A percentile compares a stretch with the other conserved stretches of the same genome.
Conservation (phyloP, 1,284 basidiomycete genomes). For the Malassezia sp. region DNA sequence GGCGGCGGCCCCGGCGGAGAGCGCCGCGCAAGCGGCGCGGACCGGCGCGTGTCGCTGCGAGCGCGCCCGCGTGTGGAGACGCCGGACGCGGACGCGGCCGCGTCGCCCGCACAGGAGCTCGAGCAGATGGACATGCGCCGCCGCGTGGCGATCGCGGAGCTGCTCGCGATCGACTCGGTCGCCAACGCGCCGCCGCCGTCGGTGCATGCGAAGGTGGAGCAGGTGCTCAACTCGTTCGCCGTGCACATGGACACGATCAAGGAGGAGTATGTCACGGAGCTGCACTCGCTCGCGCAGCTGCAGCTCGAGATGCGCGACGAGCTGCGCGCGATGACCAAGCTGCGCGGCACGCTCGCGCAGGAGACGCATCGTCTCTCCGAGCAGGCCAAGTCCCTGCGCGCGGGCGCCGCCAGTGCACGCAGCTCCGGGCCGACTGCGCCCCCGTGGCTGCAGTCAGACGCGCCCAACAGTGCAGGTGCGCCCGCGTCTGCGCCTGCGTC, state of each 20-base stretch:
- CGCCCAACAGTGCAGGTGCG: not conserved
- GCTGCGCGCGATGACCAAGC: conserved; percentile 6
- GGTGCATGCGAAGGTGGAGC: not conserved
- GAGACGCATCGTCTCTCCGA: conserved; percentile 6
- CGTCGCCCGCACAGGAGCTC: not conserved
- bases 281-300: conserved; percentile 4
- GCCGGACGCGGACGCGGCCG: not conserved
- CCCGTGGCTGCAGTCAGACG: no score
- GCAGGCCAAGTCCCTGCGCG: conserved; percentile 1
- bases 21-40: not conserved
- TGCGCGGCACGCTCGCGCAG: conserved; percentile 7
- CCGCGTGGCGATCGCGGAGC: conserved; percentile 8
- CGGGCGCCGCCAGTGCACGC: no score
- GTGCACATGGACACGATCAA: conserved; percentile 14
- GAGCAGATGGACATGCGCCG: conserved; percentile 11
- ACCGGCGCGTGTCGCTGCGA: not conserved
- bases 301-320: conserved; percentile 7
- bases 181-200: not conserved
- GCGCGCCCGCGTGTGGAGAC: not conserved
- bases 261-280: conserved; percentile 2
- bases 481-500: not conserved
- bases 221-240: conserved; percentile 5
- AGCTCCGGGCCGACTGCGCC: no score
- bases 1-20: not conserved
- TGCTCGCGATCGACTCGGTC: conserved; percentile 6